Conservation (phyloP, 2,329 filamentous ascomycete species). For the Rasamsonia emersonii region DNA sequence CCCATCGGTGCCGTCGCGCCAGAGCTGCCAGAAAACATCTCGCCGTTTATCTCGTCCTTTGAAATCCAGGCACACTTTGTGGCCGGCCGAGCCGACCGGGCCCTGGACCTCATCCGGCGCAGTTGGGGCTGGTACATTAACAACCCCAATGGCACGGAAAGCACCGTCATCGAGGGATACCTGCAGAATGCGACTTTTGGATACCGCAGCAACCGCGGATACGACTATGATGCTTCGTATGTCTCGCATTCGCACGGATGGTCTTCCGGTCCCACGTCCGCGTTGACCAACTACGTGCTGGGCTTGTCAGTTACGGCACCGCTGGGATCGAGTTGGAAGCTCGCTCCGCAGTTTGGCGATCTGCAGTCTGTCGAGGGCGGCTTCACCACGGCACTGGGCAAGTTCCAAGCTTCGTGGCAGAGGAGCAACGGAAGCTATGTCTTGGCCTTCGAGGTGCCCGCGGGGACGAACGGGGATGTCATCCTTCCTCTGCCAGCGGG, state of each 20-base stretch:
- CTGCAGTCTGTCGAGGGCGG: constrained; percentile 36
- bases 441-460: constrained; percentile 6
- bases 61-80: constrained; percentile 51
- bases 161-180: constrained; percentile 53
- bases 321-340: constrained; percentile 33
- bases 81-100: constrained; percentile 40
- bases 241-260: constrained; percentile 37
- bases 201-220: constrained; percentile 47
- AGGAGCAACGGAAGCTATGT: constrained; percentile 1
- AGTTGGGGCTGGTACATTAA: constrained; percentile 55
- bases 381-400: constrained; percentile 39
- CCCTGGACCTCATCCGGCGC: constrained; percentile 47
- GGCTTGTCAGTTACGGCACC: constrained; percentile 35
- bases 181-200: constrained; percentile 48
- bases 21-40: constrained; percentile 50
- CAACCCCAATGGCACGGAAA: constrained; percentile 49
- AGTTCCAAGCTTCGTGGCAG: constrained; percentile 23
- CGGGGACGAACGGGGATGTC: constrained; percentile 5
- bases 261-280: constrained; percentile 35
- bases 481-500: constrained; percentile 4
- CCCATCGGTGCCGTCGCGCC: constrained; percentile 48
- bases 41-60: constrained; percentile 50
- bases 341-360: constrained; percentile 39
- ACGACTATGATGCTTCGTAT: constrained; percentile 40
- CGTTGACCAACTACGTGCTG: constrained; percentile 37